A percentile compares a stretch with the other conserved stretches of the same genome.
Conservation (phyloP, 176 grass and related monocot genomes). For the Luzula sylvatica region DNA sequence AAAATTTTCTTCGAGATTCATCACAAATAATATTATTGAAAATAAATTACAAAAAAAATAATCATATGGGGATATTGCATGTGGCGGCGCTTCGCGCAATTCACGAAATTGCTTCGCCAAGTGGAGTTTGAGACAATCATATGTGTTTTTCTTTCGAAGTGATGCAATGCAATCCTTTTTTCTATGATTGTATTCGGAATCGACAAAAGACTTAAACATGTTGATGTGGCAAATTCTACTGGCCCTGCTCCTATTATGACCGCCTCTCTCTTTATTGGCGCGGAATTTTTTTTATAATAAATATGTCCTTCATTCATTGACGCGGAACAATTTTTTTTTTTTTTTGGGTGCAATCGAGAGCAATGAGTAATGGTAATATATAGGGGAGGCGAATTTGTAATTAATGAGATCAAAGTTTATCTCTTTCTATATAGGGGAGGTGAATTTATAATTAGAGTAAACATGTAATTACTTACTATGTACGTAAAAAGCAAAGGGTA, state of each 20-base stretch:
- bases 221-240: slow-evolving; percentile 29
- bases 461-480: no score
- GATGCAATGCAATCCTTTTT: slow-evolving; percentile 38
- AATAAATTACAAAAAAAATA: no score
- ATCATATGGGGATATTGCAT: slow-evolving; percentile 28
- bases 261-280: slow-evolving; percentile 31
- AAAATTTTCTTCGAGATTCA: no score
- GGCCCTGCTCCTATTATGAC: slow-evolving; percentile 53
- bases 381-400: no score
- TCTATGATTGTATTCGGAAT: slow-evolving; percentile 34
- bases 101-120: slow-evolving; percentile 44
- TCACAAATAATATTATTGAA: no score
- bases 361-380: no score
- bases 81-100: slow-evolving; percentile 44
- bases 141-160: slow-evolving; percentile 38
- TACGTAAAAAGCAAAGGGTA: no score
- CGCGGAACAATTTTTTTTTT: background rate
- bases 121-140: slow-evolving; percentile 60
- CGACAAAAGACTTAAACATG: slow-evolving; percentile 23
- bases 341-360: background rate
- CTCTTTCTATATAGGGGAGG: no score
- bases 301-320: no score
- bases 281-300: no score
- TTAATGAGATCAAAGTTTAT: no score
- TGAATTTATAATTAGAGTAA: no score